Evolutionary conservation across 495 filamentous ascomycete genomes (phyloP).

Genomic region (Penicillium subrubescens): DNA sequence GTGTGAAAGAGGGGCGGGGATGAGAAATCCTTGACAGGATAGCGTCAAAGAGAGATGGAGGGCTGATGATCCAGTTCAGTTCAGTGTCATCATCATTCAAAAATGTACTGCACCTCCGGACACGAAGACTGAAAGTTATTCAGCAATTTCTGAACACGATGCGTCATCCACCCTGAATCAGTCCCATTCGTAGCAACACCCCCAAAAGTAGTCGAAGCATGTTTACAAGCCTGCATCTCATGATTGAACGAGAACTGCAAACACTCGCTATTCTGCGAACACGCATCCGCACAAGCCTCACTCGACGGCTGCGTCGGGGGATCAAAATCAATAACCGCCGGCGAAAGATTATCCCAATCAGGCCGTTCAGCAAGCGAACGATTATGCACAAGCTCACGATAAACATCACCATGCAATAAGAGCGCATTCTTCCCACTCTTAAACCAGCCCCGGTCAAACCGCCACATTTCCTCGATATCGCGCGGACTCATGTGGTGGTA

Average conservation of each 20-base stretch:
- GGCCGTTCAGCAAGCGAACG: constrained; percentile 17
- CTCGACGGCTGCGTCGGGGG: constrained; percentile 25
- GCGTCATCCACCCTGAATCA: constrained; percentile 37
- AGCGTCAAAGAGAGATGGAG: neutral
- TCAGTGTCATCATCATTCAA: constrained; percentile 15
- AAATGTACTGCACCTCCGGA: constrained; percentile 32
- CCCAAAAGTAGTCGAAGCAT: constrained; percentile 34
- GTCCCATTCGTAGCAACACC: constrained; percentile 27
- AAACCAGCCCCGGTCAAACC: constrained; percentile 52
- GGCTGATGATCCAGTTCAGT: neutral
- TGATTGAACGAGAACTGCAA: constrained; percentile 45
- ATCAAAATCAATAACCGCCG: constrained; percentile 23
- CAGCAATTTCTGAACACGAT: constrained; percentile 29
- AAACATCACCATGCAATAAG: constrained; percentile 38
- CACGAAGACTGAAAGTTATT: constrained; percentile 32
- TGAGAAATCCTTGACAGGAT: neutral
- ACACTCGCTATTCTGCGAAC: constrained; percentile 40
- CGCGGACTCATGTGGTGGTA: constrained; percentile 49
- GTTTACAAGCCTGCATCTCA: constrained; percentile 29
- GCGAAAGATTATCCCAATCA: constrained; percentile 40
- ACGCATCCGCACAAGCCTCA: constrained; percentile 39
- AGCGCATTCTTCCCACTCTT: constrained; percentile 32
- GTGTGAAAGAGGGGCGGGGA: neutral
- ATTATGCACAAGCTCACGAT: constrained; percentile 31
- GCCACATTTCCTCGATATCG: constrained; percentile 46